A percentile compares a stretch with the other conserved stretches of the same genome.
phyloP scores from a whole-genome alignment of 164 flowering plant genomes.

The Akebia trifoliata region DNA sequence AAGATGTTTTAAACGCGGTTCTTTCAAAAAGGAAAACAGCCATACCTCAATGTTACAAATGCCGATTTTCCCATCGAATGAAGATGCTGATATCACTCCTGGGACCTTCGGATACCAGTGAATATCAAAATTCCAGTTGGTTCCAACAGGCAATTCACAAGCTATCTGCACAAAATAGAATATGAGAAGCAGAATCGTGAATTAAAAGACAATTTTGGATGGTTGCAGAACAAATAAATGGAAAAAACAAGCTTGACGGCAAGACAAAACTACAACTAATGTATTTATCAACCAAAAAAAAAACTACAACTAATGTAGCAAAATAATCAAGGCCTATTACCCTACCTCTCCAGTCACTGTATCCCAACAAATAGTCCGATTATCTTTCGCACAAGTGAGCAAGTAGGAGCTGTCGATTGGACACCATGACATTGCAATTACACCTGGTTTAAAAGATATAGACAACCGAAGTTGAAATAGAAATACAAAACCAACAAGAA shows the following conservation, averaged over 20 bases:
- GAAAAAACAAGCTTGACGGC: background rate
- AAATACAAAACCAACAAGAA: too few relatives aligned
- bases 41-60: slow-evolving; percentile 89
- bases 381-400: slow-evolving; percentile 94
- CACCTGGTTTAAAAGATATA: slow-evolving; percentile 51
- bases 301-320: too few relatives aligned
- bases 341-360: slow-evolving; percentile 72
- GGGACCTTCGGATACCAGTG: slow-evolving; percentile 98
- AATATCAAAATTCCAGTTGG: slow-evolving; percentile 93
- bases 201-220: too few relatives aligned
- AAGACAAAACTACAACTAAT: background rate
- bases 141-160: slow-evolving; percentile 79
- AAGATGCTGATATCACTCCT: slow-evolving; percentile 92
- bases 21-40: background rate
- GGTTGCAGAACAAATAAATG: too few relatives aligned
- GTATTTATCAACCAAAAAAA: too few relatives aligned
- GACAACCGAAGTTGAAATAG: background rate
- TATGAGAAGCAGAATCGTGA: slow-evolving; percentile 7
- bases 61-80: slow-evolving; percentile 97
- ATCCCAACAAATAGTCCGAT: slow-evolving; percentile 97
- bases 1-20: too few relatives aligned
- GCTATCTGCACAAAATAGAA: slow-evolving; percentile 51
- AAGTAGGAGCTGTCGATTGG: slow-evolving; percentile 83
- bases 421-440: slow-evolving; percentile 99
- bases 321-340: background rate